Evolutionary conservation across 2,329 filamentous ascomycete species (phyloP), one percentile per base, ranked within the genome.

Genomic region (Colletotrichum sp.): DNA sequence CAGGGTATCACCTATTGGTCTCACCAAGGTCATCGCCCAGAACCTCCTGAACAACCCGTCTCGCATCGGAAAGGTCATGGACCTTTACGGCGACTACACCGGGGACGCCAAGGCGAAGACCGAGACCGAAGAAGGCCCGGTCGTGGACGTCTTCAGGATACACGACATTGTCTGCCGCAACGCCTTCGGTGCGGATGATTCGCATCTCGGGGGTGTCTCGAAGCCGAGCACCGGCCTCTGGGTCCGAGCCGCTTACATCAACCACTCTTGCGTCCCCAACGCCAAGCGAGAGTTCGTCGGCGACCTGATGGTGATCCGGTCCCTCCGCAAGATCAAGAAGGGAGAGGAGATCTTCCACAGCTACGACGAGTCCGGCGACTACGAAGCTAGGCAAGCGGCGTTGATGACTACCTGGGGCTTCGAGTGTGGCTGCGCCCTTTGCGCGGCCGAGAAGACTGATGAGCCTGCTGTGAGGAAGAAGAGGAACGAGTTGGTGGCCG

Each of bases 211-310:
- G 3, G 83, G 79, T 12, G 71, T 81, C 0, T 79, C 79, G 5
- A 84, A 83, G 36, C 78, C 84, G 2, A 86, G 83, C 62, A 81
- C 83, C 0, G 86, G 86, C 4, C 77, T 88, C 30, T 88, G 86
- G 86, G 79, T 82, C 2, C 77, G 81, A 6, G 83, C 85, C 5
- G 83, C 86, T 0, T 86, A 85, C 72, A 83, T 86, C 73, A 88
- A 88, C 63, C 86, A 88, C 75, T 85, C 85, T 0, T 88, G 86
- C 71, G 65, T 82, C 2, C 68, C 82, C 36, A 88, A 87, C 72
- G 74, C 79, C 0, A 80, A 80, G 59, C 85, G 84, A 32, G 80
- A 84, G 3, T 86, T 83, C 63, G 79, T 86, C 8, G 87, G 87
- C 26, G 87, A 86, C 73, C 70, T 86, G 5, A 81, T 86, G 68